Percentiles rank a stretch among this genome's conserved stretches.
These are phyloP conservation scores for Claviceps paspali DNA, from an alignment of 2,329 filamentous ascomycete species.

Conservation along the genomic window DNA sequence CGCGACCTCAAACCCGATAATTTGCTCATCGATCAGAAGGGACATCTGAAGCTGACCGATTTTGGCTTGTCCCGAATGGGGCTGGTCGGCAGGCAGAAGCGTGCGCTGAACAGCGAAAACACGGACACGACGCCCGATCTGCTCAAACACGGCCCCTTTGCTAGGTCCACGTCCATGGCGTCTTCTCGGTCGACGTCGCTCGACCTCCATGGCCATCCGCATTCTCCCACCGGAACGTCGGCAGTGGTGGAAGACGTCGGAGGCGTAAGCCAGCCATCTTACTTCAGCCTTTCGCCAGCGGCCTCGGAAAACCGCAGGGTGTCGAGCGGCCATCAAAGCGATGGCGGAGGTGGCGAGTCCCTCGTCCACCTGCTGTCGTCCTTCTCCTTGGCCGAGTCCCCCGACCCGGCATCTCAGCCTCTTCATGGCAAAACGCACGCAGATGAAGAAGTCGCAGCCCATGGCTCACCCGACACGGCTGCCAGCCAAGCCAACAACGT, in stretches of 20 bases:
- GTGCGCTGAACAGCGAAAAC: conserved; percentile 61
- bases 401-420: conserved; percentile 24
- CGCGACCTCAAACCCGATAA: conserved; percentile 96
- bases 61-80: conserved; percentile 97
- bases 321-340: conserved; percentile 66
- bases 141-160: conserved; percentile 83
- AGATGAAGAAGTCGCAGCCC: conserved; percentile 62
- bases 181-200: conserved; percentile 91
- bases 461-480: conserved; percentile 63
- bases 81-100: conserved; percentile 87
- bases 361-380: conserved; percentile 68
- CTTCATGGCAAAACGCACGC: conserved; percentile 40
- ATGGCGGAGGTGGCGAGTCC: conserved; percentile 81
- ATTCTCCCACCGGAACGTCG: conserved; percentile 74
- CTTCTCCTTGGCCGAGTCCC: conserved; percentile 58
- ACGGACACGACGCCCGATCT: conserved; percentile 83
- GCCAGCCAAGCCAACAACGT: conserved; percentile 19
- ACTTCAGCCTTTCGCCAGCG: conserved; percentile 57
- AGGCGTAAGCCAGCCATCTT: conserved; percentile 68
- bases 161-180: conserved; percentile 65
- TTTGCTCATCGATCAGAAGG: conserved; percentile 88
- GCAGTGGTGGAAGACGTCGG: conserved; percentile 62
- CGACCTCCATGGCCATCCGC: conserved; percentile 57
- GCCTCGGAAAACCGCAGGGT: conserved; percentile 48
- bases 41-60: conserved; percentile 91